Percentiles rank a stretch among this genome's conserved stretches.
Evolutionary conservation across 768 basidiomycete species (phyloP).

Genomic region (Trametes maxima): DNA sequence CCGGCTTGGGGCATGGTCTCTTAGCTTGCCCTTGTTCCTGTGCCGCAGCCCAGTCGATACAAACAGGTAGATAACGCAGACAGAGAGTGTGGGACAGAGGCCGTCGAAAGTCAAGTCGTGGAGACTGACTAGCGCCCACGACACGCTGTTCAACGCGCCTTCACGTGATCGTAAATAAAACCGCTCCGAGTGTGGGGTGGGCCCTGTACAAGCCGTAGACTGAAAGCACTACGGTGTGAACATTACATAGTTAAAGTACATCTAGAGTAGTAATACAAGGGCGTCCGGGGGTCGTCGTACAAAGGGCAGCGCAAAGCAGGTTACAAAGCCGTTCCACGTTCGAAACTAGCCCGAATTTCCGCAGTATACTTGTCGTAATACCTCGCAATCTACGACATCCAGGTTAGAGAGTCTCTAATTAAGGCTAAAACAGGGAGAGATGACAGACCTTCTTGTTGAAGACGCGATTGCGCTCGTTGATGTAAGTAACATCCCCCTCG

Average conservation of each 20-base stretch:
- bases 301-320: background rate
- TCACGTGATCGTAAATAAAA: conserved; percentile 11
- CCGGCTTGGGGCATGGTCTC: conserved; percentile 1
- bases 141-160: conserved; percentile 16
- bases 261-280: conserved; percentile 7
- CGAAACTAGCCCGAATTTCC: conserved; percentile 96
- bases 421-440: no score
- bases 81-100: background rate
- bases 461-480: conserved; percentile 97
- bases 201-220: background rate
- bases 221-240: background rate
- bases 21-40: background rate
- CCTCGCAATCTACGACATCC: conserved; percentile 70
- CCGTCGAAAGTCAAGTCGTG: background rate
- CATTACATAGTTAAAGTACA: conserved; percentile 4
- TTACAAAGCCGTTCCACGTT: conserved; percentile 90
- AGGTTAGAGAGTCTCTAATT: background rate
- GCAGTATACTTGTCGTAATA: conserved; percentile 98
- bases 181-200: background rate
- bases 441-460: conserved; percentile 91
- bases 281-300: conserved; percentile 2
- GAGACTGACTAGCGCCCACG: background rate
- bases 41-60: background rate
- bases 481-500: conserved; percentile 96
- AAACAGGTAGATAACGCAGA: background rate